Evolutionary conservation across 2,329 filamentous ascomycete genomes (phyloP).

Genomic region (Fusarium udum): DNA sequence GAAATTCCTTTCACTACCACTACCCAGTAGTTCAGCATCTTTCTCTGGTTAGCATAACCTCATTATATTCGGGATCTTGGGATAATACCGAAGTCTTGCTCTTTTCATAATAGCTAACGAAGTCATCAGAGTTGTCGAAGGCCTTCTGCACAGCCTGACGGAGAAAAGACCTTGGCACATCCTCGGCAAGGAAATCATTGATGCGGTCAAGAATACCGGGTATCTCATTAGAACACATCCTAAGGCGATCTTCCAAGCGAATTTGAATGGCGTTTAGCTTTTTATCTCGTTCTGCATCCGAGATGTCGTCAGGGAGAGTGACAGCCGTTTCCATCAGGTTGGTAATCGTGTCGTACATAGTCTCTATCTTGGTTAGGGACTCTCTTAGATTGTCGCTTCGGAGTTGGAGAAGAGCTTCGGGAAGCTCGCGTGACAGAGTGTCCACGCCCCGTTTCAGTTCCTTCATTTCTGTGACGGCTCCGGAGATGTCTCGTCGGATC

Average conservation of each 20-base stretch:
- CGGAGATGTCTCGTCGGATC: not conserved
- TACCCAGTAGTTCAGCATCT: not conserved
- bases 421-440: not conserved
- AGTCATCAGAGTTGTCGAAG: not conserved
- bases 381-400: not conserved
- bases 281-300: not conserved
- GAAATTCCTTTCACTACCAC: not conserved
- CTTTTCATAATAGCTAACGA: not conserved
- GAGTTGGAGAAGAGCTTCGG: not conserved
- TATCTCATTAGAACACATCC: not conserved
- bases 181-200: not conserved
- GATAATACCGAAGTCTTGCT: not conserved
- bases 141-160: not conserved
- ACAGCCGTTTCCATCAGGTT: not conserved
- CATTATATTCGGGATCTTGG: rapidly evolving
- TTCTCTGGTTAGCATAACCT: not conserved
- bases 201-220: not conserved
- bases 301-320: rapidly evolving
- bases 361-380: not conserved
- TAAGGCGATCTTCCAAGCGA: not conserved
- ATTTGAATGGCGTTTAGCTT: not conserved
- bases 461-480: not conserved
- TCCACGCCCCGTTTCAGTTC: not conserved
- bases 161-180: not conserved
- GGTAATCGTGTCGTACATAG: not conserved